Evolutionary conservation across 164 flowering plant genomes (phyloP).

Genomic region (Annona cherimola): DNA sequence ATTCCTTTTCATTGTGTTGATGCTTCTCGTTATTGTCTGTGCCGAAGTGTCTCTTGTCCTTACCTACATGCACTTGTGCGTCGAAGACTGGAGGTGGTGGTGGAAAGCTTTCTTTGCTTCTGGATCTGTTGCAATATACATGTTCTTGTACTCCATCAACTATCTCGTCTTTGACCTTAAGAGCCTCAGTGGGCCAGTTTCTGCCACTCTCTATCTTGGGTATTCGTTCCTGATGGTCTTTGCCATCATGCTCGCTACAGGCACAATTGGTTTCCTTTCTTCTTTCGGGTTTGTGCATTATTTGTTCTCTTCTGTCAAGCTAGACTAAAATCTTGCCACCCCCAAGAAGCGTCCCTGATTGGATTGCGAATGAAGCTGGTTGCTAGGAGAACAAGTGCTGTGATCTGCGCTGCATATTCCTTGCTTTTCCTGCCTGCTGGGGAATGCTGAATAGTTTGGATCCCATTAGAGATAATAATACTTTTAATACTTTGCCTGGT

Average conservation of each 20-base stretch:
- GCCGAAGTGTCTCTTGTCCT: slow-evolving; percentile 83
- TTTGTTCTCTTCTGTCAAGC: slow-evolving; percentile 81
- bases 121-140: slow-evolving; percentile 81
- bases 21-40: slow-evolving; percentile 80
- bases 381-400: background rate
- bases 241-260: slow-evolving; percentile 77
- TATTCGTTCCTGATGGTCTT: slow-evolving; percentile 76
- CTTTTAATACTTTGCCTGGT: background rate
- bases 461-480: background rate
- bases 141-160: slow-evolving; percentile 75
- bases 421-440: background rate
- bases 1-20: slow-evolving; percentile 60
- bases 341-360: background rate
- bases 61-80: slow-evolving; percentile 89
- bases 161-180: slow-evolving; percentile 75
- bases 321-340: slow-evolving; percentile 37
- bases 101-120: slow-evolving; percentile 97
- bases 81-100: slow-evolving; percentile 94
- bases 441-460: background rate
- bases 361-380: background rate
- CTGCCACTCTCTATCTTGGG: slow-evolving; percentile 75
- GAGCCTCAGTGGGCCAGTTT: slow-evolving; percentile 79
- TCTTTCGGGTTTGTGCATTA: slow-evolving; percentile 89
- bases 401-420: background rate
- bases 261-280: slow-evolving; percentile 78